These are phyloP conservation scores for Poa pratensis DNA, from an alignment of 176 grass and related monocot genomes.

Conservation along the genomic window DNA sequence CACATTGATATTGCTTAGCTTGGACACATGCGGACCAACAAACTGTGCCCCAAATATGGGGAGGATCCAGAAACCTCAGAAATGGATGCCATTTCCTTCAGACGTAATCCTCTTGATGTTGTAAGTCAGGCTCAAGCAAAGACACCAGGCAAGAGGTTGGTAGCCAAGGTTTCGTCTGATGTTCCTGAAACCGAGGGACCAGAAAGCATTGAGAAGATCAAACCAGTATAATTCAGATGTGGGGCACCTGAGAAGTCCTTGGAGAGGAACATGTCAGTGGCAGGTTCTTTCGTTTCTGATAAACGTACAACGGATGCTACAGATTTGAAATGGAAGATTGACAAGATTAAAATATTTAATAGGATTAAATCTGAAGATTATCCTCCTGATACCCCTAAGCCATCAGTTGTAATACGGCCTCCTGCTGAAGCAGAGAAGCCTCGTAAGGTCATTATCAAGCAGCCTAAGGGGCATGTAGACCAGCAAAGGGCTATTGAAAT, in stretches of 20 bases:
- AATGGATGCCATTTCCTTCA: constrained; percentile 57
- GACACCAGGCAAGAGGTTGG: constrained; percentile 63
- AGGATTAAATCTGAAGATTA: constrained; percentile 67
- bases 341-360: constrained; percentile 86
- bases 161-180: constrained; percentile 71
- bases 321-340: constrained; percentile 69
- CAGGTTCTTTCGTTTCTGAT: constrained; percentile 62
- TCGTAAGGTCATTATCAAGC: constrained; percentile 88
- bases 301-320: constrained; percentile 50
- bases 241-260: constrained; percentile 73
- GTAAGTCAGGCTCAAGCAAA: constrained; percentile 58
- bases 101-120: constrained; percentile 59
- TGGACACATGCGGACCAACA: constrained; percentile 98
- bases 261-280: constrained; percentile 68
- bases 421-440: constrained; percentile 71
- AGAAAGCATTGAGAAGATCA: constrained; percentile 65
- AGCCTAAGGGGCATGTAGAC: constrained; percentile 63
- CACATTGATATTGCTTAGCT: constrained; percentile 54
- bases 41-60: constrained; percentile 89
- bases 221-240: constrained; percentile 92
- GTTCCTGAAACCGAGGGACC: constrained; percentile 58
- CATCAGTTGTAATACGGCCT: constrained; percentile 77
- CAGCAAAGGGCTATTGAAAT: constrained; percentile 47
- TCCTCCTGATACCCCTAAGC: constrained; percentile 61
- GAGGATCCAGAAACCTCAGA: constrained; percentile 77